phyloP scores from a whole-genome alignment of 768 basidiomycete species.

The Rhodotorula toruloides region DNA sequence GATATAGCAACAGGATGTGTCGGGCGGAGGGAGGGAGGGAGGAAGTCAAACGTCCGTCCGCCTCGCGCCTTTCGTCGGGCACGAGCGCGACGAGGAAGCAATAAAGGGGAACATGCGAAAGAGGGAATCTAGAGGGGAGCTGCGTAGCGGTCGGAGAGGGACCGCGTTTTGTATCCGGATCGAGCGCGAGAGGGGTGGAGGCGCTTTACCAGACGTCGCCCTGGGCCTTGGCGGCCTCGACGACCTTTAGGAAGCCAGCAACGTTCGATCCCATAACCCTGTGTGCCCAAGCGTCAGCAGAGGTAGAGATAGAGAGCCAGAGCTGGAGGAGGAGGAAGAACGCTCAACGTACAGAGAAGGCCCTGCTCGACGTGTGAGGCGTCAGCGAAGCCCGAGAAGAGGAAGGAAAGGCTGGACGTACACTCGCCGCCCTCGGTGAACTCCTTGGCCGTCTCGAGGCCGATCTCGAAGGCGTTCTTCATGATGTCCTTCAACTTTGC shows the following conservation, averaged over 20 bases:
- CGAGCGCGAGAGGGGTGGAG: no score
- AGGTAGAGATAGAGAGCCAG: background rate
- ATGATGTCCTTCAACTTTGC: conserved; percentile 66
- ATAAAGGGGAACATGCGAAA: background rate
- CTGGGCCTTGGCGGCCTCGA: conserved; percentile 67
- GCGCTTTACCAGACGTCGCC: conserved; percentile 65
- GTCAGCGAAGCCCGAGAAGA: background rate
- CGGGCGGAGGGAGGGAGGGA: no score
- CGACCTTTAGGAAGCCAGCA: conserved; percentile 64
- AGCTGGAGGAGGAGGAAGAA: conserved; percentile 8
- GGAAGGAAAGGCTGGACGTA: conserved; percentile 2
- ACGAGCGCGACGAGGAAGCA: no score
- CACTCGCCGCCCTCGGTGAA: conserved; percentile 52
- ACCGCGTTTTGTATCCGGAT: background rate
- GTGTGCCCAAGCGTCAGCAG: conserved; percentile 55
- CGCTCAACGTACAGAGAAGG: background rate
- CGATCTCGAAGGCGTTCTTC: conserved; percentile 59
- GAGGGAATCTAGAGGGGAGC: background rate
- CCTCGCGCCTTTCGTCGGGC: no score
- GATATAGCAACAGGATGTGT: no score
- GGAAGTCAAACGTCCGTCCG: no score
- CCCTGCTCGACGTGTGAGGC: no score
- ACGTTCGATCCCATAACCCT: conserved; percentile 68
- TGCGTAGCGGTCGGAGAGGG: background rate
- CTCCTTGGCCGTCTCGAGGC: conserved; percentile 57